Base-by-base conservation (phyloP, 768 basidiomycete genomes). In the Rhodotorula graminis region DNA sequence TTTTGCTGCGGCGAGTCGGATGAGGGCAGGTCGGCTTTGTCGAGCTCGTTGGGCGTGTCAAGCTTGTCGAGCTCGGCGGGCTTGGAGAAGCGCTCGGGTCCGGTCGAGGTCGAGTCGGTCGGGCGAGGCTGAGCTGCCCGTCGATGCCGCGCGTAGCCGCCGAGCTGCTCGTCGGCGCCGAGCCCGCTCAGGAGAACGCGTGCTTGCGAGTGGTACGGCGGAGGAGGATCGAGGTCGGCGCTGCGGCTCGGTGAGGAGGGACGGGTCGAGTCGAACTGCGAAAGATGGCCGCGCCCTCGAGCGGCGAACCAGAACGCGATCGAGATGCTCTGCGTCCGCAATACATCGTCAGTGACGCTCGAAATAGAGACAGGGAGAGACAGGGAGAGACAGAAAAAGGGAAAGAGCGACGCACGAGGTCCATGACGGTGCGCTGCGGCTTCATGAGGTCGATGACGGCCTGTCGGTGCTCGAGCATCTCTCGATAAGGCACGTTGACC, bases 271-370 rank as follows among this genome's bases (percentile, higher is more conserved):
- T 56, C 59, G 72, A 21, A 78, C 44, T 61, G 59, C 10, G 65
- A 56, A 44, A 65, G 40, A 21, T 33, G 27, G 10, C 96, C 95
- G 47, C 82, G 78, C 0, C 91, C 93, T 57, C 89, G 84, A 10
- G 95, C 90, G 12, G 96, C 95, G 78, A 98, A 98, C 80, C 90
- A 97, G 23, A 99, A 83, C 2, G 96, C 95, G 61, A 91, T 84
- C 0, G 92, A 91, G 16, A 99, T 87, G 78, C 93, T 94, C 95
- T 96, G 76, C 11, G 18, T 25, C 14, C n/a, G n/a, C n/a, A n/a
- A n/a, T 8, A 10, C 18, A 40, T 0, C 12, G 57, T 64, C 52
- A 29, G 37, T 37, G 21, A 16, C 9, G 12, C 23, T 29, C 31
- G n/a, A 1, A 47, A 27, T n/a, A 10, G 8, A 23, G 37, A 14